phyloP scores from a whole-genome alignment of 139 green algal species.

The Chlorella ohadii region DNA sequence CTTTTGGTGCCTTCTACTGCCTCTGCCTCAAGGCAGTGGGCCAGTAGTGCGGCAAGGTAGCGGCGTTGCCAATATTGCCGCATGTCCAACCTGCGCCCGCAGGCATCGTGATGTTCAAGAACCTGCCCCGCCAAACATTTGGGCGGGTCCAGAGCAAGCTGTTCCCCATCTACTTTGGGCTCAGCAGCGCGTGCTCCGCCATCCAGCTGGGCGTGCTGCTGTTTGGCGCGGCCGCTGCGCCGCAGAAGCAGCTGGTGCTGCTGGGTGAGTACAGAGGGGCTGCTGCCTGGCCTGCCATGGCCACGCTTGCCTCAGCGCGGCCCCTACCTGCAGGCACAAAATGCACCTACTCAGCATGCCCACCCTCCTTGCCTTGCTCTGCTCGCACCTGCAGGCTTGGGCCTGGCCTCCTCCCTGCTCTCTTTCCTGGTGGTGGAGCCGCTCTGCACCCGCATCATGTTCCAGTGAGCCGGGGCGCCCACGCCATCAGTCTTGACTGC shows the following conservation, averaged over 20 bases:
- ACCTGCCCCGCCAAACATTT: slow-evolving; percentile 74
- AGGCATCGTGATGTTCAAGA: slow-evolving; percentile 76
- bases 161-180: slow-evolving; percentile 57
- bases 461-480: slow-evolving; percentile 43
- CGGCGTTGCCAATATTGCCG: no score
- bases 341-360: no score
- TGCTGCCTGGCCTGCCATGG: no score
- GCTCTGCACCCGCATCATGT: slow-evolving; percentile 67
- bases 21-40: no score
- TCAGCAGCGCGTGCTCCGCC: not conserved
- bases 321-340: no score
- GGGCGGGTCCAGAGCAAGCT: slow-evolving; percentile 68
- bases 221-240: slow-evolving; percentile 1
- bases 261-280: no score
- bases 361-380: not conserved
- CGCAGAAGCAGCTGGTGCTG: slow-evolving; percentile 23
- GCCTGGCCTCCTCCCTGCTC: slow-evolving; percentile 49
- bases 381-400: slow-evolving; percentile 21
- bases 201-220: slow-evolving; percentile 22
- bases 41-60: no score
- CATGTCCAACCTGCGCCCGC: no score
- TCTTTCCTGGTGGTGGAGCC: slow-evolving; percentile 75
- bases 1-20: not conserved
- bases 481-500: no score
- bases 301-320: no score